These are phyloP conservation scores for Yueomyces sp. DNA, from an alignment of 1,139 yeast genomes.

Conservation along the genomic window DNA sequence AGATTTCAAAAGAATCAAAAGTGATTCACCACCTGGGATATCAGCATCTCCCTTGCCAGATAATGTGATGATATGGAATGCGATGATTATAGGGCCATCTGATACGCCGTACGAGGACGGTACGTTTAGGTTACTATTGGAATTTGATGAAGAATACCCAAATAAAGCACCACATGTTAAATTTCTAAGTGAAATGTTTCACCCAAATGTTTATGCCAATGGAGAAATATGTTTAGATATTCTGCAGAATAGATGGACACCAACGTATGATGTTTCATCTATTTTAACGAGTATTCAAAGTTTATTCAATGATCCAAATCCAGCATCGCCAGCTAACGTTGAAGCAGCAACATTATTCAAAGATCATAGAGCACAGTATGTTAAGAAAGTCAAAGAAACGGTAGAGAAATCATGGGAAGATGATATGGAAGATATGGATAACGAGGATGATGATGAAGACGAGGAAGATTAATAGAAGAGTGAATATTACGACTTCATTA, in stretches of 20 bases:
- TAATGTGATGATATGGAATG: constrained; percentile 97
- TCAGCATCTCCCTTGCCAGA: constrained; percentile 96
- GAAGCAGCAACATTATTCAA: constrained; percentile 94
- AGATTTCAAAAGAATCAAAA: constrained; percentile 95
- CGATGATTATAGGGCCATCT: constrained; percentile 93
- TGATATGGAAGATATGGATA: constrained; percentile 57
- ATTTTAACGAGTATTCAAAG: constrained; percentile 78
- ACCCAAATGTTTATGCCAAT: constrained; percentile 90
- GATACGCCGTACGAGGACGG: constrained; percentile 99
- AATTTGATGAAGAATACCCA: constrained; percentile 95
- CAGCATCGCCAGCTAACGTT: constrained; percentile 92
- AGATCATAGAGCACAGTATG: constrained; percentile 88
- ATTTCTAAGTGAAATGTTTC: constrained; percentile 90
- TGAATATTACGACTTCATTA: background rate
- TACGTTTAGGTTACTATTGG: constrained; percentile 73
- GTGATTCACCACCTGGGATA: constrained; percentile 96
- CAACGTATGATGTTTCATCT: constrained; percentile 97
- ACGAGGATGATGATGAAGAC: constrained; percentile 39
- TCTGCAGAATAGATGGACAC: constrained; percentile 95
- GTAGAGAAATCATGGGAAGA: constrained; percentile 90
- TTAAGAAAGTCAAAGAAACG: constrained; percentile 82
- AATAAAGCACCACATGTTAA: constrained; percentile 92
- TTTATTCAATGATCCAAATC: constrained; percentile 88
- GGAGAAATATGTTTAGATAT: constrained; percentile 96
- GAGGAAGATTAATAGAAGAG: constrained; percentile 18